Evolutionary conservation across 75 land plant genomes (phyloP).

Genomic region (Isoetes taiwanensis): DNA sequence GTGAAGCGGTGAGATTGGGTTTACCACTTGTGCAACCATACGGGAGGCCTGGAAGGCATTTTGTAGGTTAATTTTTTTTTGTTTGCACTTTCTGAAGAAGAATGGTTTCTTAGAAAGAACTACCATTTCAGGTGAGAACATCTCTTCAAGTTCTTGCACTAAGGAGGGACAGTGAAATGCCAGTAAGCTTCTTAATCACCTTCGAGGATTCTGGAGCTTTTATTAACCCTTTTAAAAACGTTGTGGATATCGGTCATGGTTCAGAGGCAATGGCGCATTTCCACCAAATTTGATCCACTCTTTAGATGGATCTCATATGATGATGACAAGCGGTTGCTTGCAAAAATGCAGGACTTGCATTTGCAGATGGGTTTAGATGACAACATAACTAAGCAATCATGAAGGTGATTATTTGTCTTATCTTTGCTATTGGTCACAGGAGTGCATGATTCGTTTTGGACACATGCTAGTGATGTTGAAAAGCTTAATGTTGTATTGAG

Average conservation of each 20-base stretch:
- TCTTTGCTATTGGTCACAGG: not conserved
- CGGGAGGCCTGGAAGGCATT: not conserved
- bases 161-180: not conserved
- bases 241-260: not conserved
- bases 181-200: not conserved
- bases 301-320: constrained; percentile 6
- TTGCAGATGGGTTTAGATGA: not conserved
- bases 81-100: too few relatives aligned
- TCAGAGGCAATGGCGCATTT: not conserved
- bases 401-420: too few relatives aligned
- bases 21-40: constrained; percentile 3
- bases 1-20: constrained; percentile 1
- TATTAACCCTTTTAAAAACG: not conserved
- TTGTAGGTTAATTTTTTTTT: not conserved
- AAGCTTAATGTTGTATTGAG: not conserved
- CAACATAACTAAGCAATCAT: too few relatives aligned
- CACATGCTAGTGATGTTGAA: constrained; percentile 6
- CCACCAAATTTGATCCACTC: constrained; percentile 7
- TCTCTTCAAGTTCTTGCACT: not conserved
- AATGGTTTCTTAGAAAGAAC: too few relatives aligned
- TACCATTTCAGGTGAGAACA: not conserved
- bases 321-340: constrained; percentile 5
- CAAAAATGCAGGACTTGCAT: not conserved
- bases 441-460: constrained; percentile 6
- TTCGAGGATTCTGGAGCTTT: too few relatives aligned